Evolutionary conservation across 2,329 filamentous ascomycete species (phyloP).

Genomic region (Sordariomycetes sp.): DNA sequence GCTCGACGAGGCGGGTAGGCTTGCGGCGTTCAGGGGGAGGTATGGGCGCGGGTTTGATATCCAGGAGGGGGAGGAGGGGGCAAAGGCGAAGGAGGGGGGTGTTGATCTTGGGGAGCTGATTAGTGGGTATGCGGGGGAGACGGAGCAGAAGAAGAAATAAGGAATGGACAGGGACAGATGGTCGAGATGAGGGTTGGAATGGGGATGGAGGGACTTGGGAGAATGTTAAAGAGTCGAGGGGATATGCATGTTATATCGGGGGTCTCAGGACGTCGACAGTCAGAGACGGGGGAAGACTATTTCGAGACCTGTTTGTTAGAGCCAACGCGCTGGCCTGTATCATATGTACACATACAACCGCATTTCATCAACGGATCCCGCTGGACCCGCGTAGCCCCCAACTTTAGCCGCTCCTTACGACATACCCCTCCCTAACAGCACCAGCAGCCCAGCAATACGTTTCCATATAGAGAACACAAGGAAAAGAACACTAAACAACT

Average conservation of each 20-base stretch:
- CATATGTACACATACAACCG: conserved; percentile 10
- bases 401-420: no score
- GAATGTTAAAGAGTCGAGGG: neutral
- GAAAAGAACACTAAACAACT: neutral
- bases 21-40: conserved; percentile 72
- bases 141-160: conserved; percentile 14
- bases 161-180: no score
- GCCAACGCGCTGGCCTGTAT: conserved; percentile 2
- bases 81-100: conserved; percentile 10
- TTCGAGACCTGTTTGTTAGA: neutral
- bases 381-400: no score
- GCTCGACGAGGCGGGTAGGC: conserved; percentile 82
- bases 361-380: neutral
- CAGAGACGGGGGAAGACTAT: neutral
- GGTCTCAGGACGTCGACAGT: neutral
- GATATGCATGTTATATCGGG: neutral
- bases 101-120: conserved; percentile 34
- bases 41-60: conserved; percentile 81
- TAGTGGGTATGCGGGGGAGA: conserved; percentile 26
- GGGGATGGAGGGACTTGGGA: neutral
- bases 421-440: no score
- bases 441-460: no score
- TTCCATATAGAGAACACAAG: no score
- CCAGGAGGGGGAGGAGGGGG: conserved; percentile 12
- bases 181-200: conserved; percentile 18